phyloP scores from a whole-genome alignment of 306 rosid species.

The Ziziphus jujuba region DNA sequence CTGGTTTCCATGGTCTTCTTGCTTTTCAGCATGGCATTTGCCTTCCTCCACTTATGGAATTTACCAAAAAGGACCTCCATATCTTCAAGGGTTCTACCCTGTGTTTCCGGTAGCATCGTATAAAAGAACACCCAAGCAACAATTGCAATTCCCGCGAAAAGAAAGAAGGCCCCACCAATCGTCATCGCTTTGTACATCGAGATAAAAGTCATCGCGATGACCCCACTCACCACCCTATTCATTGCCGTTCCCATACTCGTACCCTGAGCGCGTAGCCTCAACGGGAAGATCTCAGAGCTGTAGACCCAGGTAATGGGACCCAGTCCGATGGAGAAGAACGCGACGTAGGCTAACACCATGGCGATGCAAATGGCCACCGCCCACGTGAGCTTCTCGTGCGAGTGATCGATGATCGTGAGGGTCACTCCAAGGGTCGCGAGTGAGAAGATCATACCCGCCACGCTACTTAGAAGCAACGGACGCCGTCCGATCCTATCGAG shows the following conservation, averaged over 20 bases:
- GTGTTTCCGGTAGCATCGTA: slow-evolving; percentile 66
- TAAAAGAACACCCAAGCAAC: slow-evolving; percentile 59
- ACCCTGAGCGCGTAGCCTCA: slow-evolving; percentile 63
- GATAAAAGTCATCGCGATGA: slow-evolving; percentile 46
- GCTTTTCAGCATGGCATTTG: slow-evolving; percentile 2
- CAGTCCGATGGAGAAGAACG: slow-evolving; percentile 61
- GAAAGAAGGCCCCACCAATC: too few relatives aligned
- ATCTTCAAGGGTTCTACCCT: slow-evolving; percentile 68
- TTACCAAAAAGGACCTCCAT: slow-evolving; percentile 75
- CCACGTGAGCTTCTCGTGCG: slow-evolving; percentile 27
- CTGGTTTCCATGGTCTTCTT: background rate
- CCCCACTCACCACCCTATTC: slow-evolving; percentile 56
- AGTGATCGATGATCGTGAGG: slow-evolving; percentile 38
- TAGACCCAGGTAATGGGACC: slow-evolving; percentile 76
- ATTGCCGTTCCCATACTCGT: slow-evolving; percentile 47
- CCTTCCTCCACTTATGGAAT: slow-evolving; percentile 28
- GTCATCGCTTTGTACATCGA: too few relatives aligned
- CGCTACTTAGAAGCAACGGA: slow-evolving; percentile 47
- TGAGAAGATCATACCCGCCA: slow-evolving; percentile 52
- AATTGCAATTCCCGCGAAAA: slow-evolving; percentile 41
- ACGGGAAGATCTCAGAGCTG: slow-evolving; percentile 57
- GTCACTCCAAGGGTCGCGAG: slow-evolving; percentile 33
- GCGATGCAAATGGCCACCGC: slow-evolving; percentile 53
- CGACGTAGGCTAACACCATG: slow-evolving; percentile 40
- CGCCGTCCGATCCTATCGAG: slow-evolving; percentile 61